phyloP scores from a whole-genome alignment of 805 yeast genomes.

The Hanseniaspora singularis region DNA sequence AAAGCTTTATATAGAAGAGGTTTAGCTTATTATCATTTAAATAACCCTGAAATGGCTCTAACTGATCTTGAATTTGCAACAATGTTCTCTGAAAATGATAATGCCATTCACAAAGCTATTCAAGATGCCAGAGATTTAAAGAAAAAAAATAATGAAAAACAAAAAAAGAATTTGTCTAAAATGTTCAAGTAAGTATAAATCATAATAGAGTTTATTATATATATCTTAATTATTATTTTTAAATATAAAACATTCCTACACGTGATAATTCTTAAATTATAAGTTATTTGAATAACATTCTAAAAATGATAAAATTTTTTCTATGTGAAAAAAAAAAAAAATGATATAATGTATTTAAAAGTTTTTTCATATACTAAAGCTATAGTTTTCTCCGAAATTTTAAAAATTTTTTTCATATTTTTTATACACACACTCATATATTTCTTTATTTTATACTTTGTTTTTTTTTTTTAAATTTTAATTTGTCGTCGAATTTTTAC shows the following conservation, averaged over 20 bases:
- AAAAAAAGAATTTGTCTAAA: conserved; percentile 62
- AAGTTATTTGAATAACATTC: too few species aligned
- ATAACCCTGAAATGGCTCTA: conserved; percentile 61
- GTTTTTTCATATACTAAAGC: too few species aligned
- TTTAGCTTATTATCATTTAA: conserved; percentile 48
- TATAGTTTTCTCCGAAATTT: too few species aligned
- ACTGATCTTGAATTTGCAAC: conserved; percentile 55
- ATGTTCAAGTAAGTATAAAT: conserved; percentile 34
- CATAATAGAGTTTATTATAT: background rate
- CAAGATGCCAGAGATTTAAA: conserved; percentile 43
- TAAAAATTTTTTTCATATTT: too few species aligned
- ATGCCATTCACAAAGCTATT: conserved; percentile 55
- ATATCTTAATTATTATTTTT: conserved; percentile 16
- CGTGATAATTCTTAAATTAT: too few species aligned
- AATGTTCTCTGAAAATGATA: conserved; percentile 54
- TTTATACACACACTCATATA: too few species aligned
- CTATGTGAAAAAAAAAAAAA: too few species aligned
- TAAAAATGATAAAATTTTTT: too few species aligned
- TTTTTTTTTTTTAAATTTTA: too few species aligned
- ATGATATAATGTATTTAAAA: too few species aligned
- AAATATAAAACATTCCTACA: background rate
- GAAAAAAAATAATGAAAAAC: conserved; percentile 48
- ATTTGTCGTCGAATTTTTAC: too few species aligned
- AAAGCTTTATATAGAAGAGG: conserved; percentile 86
- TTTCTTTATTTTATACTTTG: too few species aligned